Evolutionary conservation across 768 basidiomycete genomes (phyloP).

Genomic region (Suillus spraguei): DNA sequence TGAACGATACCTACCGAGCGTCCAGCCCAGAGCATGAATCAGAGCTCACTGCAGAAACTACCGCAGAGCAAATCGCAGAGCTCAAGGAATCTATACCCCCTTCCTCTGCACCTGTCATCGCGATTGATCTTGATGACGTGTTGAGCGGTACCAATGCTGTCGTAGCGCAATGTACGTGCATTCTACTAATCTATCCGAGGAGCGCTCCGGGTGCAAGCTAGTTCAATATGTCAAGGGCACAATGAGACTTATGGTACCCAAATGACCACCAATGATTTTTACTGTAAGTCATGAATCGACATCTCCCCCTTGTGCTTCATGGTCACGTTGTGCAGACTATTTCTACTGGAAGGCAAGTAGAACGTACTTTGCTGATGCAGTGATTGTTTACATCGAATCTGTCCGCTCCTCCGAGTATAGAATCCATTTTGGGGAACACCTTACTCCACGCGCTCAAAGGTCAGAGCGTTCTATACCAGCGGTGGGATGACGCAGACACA

Average conservation of each 20-base stretch:
- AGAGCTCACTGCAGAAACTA: slow-evolving; percentile 5
- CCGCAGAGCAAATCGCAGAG: slow-evolving; percentile 15
- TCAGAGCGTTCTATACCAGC: slow-evolving; percentile 58
- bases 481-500: slow-evolving; percentile 46
- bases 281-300: slow-evolving; percentile 46
- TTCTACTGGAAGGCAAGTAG: slow-evolving; percentile 71
- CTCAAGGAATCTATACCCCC: slow-evolving; percentile 21
- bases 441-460: slow-evolving; percentile 58
- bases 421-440: slow-evolving; percentile 65
- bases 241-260: slow-evolving; percentile 59
- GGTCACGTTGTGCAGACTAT: slow-evolving; percentile 48
- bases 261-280: slow-evolving; percentile 59
- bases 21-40: slow-evolving; percentile 8
- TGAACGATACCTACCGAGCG: slow-evolving; percentile 9
- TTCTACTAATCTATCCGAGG: slow-evolving; percentile 2
- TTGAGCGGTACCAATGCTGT: slow-evolving; percentile 61
- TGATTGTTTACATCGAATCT: background rate
- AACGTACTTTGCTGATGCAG: background rate
- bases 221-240: slow-evolving; percentile 52
- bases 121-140: slow-evolving; percentile 72
- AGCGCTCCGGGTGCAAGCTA: background rate
- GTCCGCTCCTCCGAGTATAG: slow-evolving; percentile 24
- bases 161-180: slow-evolving; percentile 56
- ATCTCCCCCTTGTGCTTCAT: background rate
- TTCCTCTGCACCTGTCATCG: slow-evolving; percentile 46